Conservation (phyloP, 2,329 filamentous ascomycete species). For the Fusarium ramigenum region DNA sequence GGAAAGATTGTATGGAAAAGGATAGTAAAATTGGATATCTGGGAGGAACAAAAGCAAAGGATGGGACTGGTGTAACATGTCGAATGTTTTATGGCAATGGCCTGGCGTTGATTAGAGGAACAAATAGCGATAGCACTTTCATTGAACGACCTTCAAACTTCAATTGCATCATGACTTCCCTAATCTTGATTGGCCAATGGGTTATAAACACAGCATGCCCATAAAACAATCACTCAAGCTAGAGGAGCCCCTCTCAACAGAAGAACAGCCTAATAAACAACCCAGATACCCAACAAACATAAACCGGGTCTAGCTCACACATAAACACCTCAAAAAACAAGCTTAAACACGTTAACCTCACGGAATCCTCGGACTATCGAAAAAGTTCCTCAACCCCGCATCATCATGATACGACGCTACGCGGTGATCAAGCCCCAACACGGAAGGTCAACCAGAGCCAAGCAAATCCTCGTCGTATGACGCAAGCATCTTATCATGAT, state of each 20-base stretch:
- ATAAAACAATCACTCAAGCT: too few relatives aligned
- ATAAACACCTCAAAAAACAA: constrained; percentile 12
- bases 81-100: neutral
- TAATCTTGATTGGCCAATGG: fast-evolving
- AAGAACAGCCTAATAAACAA: neutral
- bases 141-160: neutral
- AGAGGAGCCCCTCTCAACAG: fast-evolving
- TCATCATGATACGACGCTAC: constrained; percentile 2
- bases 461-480: constrained; percentile 16
- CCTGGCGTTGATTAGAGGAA: neutral
- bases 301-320: neutral
- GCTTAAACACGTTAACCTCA: constrained; percentile 15
- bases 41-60: neutral
- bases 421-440: constrained; percentile 13
- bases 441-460: constrained; percentile 25
- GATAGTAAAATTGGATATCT: neutral
- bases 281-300: neutral
- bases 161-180: neutral
- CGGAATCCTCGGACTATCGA: neutral
- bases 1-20: neutral
- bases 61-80: neutral
- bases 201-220: fast-evolving
- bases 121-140: neutral
- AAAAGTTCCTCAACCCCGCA: constrained; percentile 1
- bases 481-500: constrained; percentile 24